phyloP scores from a whole-genome alignment of 805 yeast species.

The Spathaspora boniae region DNA sequence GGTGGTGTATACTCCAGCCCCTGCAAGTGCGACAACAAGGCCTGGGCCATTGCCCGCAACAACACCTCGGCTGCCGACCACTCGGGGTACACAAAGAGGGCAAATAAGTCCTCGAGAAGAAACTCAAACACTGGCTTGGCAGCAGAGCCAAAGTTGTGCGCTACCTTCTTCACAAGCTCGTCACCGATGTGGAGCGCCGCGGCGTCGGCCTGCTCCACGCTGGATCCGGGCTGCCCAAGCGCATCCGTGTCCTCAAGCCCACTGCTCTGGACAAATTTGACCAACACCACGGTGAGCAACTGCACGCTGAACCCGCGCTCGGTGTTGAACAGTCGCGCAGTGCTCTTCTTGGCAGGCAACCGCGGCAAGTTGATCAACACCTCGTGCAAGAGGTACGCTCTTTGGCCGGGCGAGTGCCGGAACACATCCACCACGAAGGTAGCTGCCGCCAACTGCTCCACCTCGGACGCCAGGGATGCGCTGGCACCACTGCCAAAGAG shows the following conservation, averaged over 20 bases:
- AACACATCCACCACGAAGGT: slow-evolving; percentile 34
- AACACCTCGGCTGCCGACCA: slow-evolving; percentile 60
- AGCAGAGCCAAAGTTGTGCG: slow-evolving; percentile 1
- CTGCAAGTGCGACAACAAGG: slow-evolving; percentile 38
- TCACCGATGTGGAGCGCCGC: not conserved
- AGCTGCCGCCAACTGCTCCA: too few species aligned
- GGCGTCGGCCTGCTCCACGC: not conserved
- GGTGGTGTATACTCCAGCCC: slow-evolving; percentile 35
- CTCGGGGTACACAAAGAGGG: slow-evolving; percentile 50
- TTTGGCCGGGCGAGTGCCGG: slow-evolving; percentile 44
- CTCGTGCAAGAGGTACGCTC: slow-evolving; percentile 60
- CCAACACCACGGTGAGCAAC: slow-evolving; percentile 42
- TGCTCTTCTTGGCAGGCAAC: slow-evolving; percentile 42
- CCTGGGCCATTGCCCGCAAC: slow-evolving; percentile 42
- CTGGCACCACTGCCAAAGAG: too few species aligned
- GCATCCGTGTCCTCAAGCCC: not conserved
- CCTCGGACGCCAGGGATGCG: too few species aligned
- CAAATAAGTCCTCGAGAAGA: slow-evolving; percentile 54
- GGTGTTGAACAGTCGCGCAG: slow-evolving; percentile 42
- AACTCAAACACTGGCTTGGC: slow-evolving; percentile 44
- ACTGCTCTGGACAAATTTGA: slow-evolving; percentile 19
- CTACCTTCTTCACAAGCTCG: not conserved
- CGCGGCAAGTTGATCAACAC: slow-evolving; percentile 48
- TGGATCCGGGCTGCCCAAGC: too few species aligned
- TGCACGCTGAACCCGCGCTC: slow-evolving; percentile 48